Percentiles rank a stretch among this genome's conserved stretches.
Evolutionary conservation across 257 asterid species (phyloP).

Genomic region (Verbascum thapsus): DNA sequence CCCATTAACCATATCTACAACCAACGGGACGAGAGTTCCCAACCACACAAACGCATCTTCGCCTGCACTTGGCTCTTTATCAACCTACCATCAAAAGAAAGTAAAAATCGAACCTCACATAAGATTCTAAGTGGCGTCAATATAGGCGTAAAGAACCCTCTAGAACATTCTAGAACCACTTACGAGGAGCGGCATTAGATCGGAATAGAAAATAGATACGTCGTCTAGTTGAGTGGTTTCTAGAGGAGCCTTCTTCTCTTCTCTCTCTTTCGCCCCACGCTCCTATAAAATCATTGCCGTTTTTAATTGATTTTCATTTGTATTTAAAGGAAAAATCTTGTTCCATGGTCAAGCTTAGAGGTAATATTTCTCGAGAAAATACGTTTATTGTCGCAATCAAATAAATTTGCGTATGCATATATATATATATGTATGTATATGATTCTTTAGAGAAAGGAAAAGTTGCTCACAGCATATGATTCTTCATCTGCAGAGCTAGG

Average conservation of each 20-base stretch:
- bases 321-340: no score
- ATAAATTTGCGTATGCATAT: no score
- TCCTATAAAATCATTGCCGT: no score
- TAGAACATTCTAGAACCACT: slow-evolving; percentile 23
- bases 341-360: no score
- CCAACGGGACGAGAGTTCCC: slow-evolving; percentile 62
- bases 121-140: not conserved
- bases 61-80: slow-evolving; percentile 57
- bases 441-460: not conserved
- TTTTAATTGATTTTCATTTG: no score
- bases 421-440: no score
- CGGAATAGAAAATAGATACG: slow-evolving; percentile 78
- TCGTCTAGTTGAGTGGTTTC: slow-evolving; percentile 53
- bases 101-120: not conserved
- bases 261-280: slow-evolving; percentile 56
- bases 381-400: no score
- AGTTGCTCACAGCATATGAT: slow-evolving; percentile 41
- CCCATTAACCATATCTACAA: slow-evolving; percentile 69
- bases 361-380: no score
- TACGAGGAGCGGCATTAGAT: slow-evolving; percentile 92
- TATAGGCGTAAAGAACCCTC: not conserved
- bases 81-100: slow-evolving; percentile 49
- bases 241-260: slow-evolving; percentile 45
- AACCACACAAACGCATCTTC: slow-evolving; percentile 88
- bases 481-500: slow-evolving; percentile 58